Evolutionary conservation across 2,329 filamentous ascomycete genomes (phyloP), one percentile per base, ranked within the genome.

Genomic region (Ustilaginoidea virens): DNA sequence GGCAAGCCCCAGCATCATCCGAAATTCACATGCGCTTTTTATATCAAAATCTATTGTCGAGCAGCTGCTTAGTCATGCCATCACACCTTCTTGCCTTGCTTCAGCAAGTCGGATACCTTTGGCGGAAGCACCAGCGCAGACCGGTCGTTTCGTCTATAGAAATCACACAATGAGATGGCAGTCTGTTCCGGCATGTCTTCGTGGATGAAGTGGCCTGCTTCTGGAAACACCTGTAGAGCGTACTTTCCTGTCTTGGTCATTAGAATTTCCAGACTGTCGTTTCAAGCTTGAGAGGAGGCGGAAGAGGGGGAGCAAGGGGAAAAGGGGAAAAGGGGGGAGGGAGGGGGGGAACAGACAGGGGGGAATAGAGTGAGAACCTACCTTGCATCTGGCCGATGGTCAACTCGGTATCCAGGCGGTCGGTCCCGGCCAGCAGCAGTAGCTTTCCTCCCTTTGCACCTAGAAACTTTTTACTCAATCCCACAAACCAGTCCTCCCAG

Each of bases 341-440:
- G 17, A 5, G 10, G 15, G 9, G 22, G 27, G 12, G 10, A 7
- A 5, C 9, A 6, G 18, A 9, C 9, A 16, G 14, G 5, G 10
- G n/a, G 19, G 20, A 16, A 5, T 5, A 15, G 13, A n/a, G 5
- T 5, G n/a, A 7, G 4, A 20, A 17, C 17, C 17, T 58, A 80
- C 82, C 86, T 61, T 94, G 86, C 86, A 94, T 94, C 55, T 94
- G 86, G 11, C 86, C 86, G 50, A 94, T 93, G 52, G 82, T 93
- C 45, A 94, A 56, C 46, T 92, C 86, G 39, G 81, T 92, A 49
- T 94, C 86, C 33, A 94, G 52, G 27, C 86, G 66, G 55, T 94
- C 87, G 8, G 86, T 93, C 12, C 86, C 86, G 3, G 86, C 87
- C 18, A 94, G 65, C 29, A 94, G 56, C 28, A 94, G 57, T 35